Percentiles rank a stretch among this genome's conserved stretches.
phyloP scores from a whole-genome alignment of 805 yeast species.

The Starmerella powellii region DNA sequence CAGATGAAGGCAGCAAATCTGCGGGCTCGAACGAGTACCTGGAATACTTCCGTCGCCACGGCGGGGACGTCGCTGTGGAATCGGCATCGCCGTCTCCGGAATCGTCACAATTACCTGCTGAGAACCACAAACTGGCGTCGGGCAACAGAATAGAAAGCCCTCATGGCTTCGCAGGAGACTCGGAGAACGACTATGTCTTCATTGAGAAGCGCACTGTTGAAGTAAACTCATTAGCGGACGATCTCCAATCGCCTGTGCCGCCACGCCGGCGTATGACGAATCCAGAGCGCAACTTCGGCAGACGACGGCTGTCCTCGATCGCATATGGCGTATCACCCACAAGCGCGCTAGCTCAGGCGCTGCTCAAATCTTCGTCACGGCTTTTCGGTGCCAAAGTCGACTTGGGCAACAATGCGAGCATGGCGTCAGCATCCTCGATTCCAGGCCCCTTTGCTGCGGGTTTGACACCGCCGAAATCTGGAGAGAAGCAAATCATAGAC shows the following conservation, averaged over 20 bases:
- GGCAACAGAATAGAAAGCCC: too few relatives aligned
- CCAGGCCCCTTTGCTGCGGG: slow-evolving; percentile 13
- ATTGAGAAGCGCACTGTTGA: slow-evolving; percentile 92
- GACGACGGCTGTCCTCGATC: slow-evolving; percentile 27
- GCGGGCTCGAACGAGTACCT: not conserved
- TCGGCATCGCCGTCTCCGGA: slow-evolving; percentile 28
- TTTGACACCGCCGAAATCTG: slow-evolving; percentile 10
- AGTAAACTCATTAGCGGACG: slow-evolving; percentile 91
- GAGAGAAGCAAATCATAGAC: slow-evolving; percentile 24
- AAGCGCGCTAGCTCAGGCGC: slow-evolving; percentile 76
- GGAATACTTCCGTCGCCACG: slow-evolving; percentile 11
- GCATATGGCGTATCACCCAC: slow-evolving; percentile 46
- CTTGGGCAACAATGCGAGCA: not conserved
- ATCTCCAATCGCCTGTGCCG: slow-evolving; percentile 40
- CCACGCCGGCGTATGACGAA: slow-evolving; percentile 13
- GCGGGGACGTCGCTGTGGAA: slow-evolving; percentile 10
- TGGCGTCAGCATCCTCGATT: not conserved
- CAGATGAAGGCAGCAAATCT: not conserved
- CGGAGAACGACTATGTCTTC: slow-evolving; percentile 50
- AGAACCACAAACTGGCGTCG: too few relatives aligned
- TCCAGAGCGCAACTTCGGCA: slow-evolving; percentile 11
- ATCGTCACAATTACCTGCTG: slow-evolving; percentile 3
- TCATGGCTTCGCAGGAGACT: slow-evolving; percentile 5
- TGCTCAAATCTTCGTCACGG: slow-evolving; percentile 77
- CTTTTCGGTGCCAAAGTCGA: slow-evolving; percentile 48